A percentile compares a stretch with the other conserved stretches of the same genome.
phyloP scores from a whole-genome alignment of 805 yeast species.

The Dipodascus geniculatus region DNA sequence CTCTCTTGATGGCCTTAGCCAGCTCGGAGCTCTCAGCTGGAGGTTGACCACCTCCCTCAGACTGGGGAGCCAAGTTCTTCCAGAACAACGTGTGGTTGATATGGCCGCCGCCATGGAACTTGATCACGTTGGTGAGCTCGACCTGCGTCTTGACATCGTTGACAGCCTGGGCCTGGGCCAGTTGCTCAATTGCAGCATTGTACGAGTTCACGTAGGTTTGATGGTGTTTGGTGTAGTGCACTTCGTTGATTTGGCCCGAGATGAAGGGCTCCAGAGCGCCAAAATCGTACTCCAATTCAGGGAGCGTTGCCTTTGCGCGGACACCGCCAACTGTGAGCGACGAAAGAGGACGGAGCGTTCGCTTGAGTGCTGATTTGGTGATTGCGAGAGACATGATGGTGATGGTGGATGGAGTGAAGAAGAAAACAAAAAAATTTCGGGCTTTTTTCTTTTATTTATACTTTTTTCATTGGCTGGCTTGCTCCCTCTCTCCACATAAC shows the following conservation, averaged over 20 bases:
- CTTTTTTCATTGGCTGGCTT: not conserved
- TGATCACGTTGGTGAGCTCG: constrained; percentile 55
- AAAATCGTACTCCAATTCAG: constrained; percentile 74
- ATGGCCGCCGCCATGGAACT: constrained; percentile 87
- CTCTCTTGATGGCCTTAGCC: constrained; percentile 43
- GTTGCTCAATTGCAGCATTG: constrained; percentile 63
- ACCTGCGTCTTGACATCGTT: constrained; percentile 47
- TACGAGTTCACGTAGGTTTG: constrained; percentile 80
- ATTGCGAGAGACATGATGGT: not conserved
- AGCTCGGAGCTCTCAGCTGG: constrained; percentile 44
- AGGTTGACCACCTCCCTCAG: constrained; percentile 64
- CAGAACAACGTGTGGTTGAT: constrained; percentile 76
- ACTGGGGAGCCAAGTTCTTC: constrained; percentile 72
- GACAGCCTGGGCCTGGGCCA: constrained; percentile 44
- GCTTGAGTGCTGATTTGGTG: not conserved
- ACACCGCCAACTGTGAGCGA: constrained; percentile 6
- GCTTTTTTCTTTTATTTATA: not conserved
- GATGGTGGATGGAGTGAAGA: no score
- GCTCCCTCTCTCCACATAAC: no score
- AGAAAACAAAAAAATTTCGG: not conserved
- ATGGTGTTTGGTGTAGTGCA: constrained; percentile 82
- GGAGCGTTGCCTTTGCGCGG: constrained; percentile 46
- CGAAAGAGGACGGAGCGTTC: constrained; percentile 3
- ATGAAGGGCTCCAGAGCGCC: constrained; percentile 80
- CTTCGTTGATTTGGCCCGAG: constrained; percentile 75